Percentiles rank a stretch among this genome's conserved stretches.
phyloP scores from a whole-genome alignment of 1,284 basidiomycete genomes.

The Termitomyces sp. region DNA sequence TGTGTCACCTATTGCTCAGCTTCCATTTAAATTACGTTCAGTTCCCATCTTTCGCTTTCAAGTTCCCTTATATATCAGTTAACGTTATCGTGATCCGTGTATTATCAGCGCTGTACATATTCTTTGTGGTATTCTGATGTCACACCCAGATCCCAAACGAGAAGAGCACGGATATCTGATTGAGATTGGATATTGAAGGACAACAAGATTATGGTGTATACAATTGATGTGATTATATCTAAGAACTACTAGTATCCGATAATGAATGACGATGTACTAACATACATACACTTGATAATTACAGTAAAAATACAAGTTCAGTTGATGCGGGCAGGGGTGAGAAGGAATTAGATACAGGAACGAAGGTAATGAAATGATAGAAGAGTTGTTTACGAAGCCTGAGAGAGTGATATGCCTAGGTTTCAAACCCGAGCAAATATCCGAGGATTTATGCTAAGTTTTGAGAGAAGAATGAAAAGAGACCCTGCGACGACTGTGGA shows the following conservation, averaged over 20 bases:
- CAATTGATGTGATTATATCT: background rate
- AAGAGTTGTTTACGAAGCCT: constrained; percentile 1
- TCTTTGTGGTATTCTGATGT: no score
- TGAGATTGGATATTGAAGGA: no score
- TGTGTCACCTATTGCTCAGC: no score
- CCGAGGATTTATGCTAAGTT: constrained; percentile 38
- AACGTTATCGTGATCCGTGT: no score
- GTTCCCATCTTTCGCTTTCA: no score
- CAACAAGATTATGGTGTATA: background rate
- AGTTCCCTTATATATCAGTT: no score
- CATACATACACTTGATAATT: background rate
- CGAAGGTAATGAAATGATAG: background rate
- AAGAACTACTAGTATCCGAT: background rate
- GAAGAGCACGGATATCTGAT: background rate
- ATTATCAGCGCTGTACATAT: no score
- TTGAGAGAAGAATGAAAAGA: constrained; percentile 45
- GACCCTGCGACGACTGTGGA: constrained; percentile 53
- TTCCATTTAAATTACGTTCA: no score
- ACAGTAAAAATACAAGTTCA: constrained; percentile 1
- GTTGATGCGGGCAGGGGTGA: background rate
- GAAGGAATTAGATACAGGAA: background rate
- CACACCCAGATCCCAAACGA: no score
- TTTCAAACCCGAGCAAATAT: constrained; percentile 39
- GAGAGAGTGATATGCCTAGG: background rate
- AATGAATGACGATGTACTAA: background rate